Evolutionary conservation across 495 filamentous ascomycete genomes (phyloP).

Genomic region (Parathielavia hyrcaniae): DNA sequence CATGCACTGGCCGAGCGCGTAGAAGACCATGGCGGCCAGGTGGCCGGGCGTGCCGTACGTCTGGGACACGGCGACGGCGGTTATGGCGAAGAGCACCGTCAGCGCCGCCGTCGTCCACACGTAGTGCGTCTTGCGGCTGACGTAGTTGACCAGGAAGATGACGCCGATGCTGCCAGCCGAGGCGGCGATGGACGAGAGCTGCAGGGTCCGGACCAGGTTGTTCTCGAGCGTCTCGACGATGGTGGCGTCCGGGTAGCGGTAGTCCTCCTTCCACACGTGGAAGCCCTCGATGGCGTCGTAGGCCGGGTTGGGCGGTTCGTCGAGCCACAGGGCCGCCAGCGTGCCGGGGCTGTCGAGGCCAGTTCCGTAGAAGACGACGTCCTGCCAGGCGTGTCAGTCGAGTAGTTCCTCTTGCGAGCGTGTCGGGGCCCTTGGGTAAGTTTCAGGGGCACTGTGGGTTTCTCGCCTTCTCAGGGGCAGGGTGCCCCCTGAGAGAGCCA

Average conservation of each 20-base stretch:
- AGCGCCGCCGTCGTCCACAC: not conserved
- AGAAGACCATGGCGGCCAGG: not conserved
- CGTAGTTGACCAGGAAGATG: not conserved
- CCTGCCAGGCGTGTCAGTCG: not conserved
- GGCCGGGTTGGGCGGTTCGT: not conserved
- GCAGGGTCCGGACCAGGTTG: not conserved
- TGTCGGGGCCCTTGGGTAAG: no score
- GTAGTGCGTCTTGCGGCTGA: not conserved
- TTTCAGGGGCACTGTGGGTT: no score
- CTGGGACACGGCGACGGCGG: not conserved
- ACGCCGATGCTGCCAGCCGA: not conserved
- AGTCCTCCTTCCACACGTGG: not conserved
- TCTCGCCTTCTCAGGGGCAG: no score
- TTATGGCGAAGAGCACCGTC: not conserved
- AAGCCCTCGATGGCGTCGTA: not conserved
- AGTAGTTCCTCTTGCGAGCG: not conserved
- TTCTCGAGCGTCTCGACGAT: not conserved
- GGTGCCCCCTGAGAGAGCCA: no score
- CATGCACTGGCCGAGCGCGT: not conserved
- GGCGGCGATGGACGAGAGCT: not conserved
- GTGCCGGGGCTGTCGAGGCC: not conserved
- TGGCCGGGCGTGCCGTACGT: not conserved
- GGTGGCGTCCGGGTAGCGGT: not conserved
- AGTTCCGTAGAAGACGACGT: not conserved
- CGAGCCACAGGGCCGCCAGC: not conserved